Base-by-base conservation (phyloP, 306 rosid species). In the Quercus aquifolioides region DNA sequence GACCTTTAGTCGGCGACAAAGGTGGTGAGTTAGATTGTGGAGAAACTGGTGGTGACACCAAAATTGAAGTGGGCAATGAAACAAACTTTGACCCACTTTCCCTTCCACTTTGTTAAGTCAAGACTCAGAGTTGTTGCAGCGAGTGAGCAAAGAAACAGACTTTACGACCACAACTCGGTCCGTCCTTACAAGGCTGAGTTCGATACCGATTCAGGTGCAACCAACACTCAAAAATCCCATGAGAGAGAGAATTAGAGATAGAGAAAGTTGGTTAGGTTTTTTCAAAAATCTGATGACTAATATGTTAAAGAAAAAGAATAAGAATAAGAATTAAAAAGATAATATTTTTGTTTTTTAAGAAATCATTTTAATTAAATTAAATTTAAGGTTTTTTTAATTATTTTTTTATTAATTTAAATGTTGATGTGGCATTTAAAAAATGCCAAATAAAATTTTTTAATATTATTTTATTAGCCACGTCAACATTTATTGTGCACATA, bases 71-170 rank as follows among this genome's bases (percentile, higher is more conserved):
- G 3, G 98, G 93, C 4, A 92, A 88, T 0, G 90, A 87, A 60
- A 78, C 76, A 6, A 76, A 63, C 2, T 6, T 41, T 9, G 81
- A 38, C 2, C 58, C 80, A 62, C 74, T 31, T 31, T 31, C 35
- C 35, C 35, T 31, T 31, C 35, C 35, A 55, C 82, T 81, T 75
- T 86, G 82, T n/a, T 76, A 82, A 3, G 87, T 55, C 5, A 86
- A 19, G 51, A 83, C 73, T 12, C 97, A 89, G 4, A 94, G 90
- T 67, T 94, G 97, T 8, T 91, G 91, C 21, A 79, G 54, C 3
- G 92, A 83, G 84, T 94, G 97, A 18, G 99, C 97, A 23, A 94
- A 94, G 80, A 94, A 94, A n/a, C 99, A 92, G 1, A 94, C 97
- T 9, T 90, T 84, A 3, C 97, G 87, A 65, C 91, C 88, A 43